Evolutionary conservation across 805 yeast species (phyloP).

Genomic region (Starmerella kuoi): DNA sequence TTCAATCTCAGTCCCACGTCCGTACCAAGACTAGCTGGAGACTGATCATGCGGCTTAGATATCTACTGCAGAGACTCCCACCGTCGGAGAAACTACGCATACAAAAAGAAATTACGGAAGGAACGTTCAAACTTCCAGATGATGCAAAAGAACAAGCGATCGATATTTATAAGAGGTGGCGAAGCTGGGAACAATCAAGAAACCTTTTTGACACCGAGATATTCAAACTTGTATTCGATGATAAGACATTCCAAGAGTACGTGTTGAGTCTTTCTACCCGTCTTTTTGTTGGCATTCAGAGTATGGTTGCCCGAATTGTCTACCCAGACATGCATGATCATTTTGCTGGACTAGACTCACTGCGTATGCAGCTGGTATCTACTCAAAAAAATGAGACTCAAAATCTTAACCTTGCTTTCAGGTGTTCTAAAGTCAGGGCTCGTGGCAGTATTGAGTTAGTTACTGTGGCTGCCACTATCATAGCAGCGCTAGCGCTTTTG

Average conservation of each 20-base stretch:
- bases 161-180: slow-evolving; percentile 60
- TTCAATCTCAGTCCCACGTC: slow-evolving; percentile 62
- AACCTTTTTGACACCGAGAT: slow-evolving; percentile 22
- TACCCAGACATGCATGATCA: slow-evolving; percentile 15
- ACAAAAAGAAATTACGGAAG: slow-evolving; percentile 27
- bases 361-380: slow-evolving; percentile 7
- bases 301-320: slow-evolving; percentile 16
- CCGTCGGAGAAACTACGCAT: slow-evolving; percentile 35
- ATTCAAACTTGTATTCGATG: slow-evolving; percentile 18
- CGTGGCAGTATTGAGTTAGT: slow-evolving; percentile 21
- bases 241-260: slow-evolving; percentile 13
- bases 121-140: slow-evolving; percentile 36
- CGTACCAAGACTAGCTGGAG: slow-evolving; percentile 83
- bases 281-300: slow-evolving; percentile 6
- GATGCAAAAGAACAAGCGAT: slow-evolving; percentile 46
- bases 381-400: slow-evolving; percentile 15
- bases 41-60: slow-evolving; percentile 63
- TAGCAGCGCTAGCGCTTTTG: not conserved
- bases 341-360: slow-evolving; percentile 12
- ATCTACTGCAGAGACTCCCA: slow-evolving; percentile 48
- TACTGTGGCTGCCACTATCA: slow-evolving; percentile 12
- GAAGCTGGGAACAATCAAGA: slow-evolving; percentile 65
- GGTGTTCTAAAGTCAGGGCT: slow-evolving; percentile 20
- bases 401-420: slow-evolving; percentile 16
- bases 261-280: slow-evolving; percentile 13